Base-by-base conservation (phyloP, 2,329 filamentous ascomycete genomes). In the Ophiostoma triangulosporum region DNA sequence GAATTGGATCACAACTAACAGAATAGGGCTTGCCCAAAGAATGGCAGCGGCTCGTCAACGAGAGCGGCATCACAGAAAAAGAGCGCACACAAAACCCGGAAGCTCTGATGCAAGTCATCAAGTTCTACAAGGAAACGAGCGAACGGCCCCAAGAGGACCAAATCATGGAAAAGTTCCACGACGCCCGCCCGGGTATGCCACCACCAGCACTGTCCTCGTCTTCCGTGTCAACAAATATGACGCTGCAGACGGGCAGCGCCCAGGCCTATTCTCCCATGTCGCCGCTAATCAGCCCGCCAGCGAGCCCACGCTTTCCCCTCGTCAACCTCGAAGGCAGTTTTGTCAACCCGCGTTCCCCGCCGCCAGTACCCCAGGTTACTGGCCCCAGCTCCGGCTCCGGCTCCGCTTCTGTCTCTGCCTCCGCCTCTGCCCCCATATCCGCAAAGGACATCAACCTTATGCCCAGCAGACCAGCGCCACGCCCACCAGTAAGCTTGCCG, bases 61-160 rank as follows among this genome's bases (percentile, higher is more conserved):
- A 95, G 68, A 95, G 88, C 68, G 93, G 93, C 59, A 96, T 98
- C 63, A 87, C 90, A 27, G 89, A 95, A 70, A 90, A 93, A 70
- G 93, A 97, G 67, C 86, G 94, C 68, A 87, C 91, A 66, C 86
- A 95, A 68, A 89, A 97, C 64, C 93, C 93, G 3, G 89, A 97
- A 68, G 90, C 91, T 56, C 89, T 96, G 70, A 84, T 94, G 64
- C 87, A 97, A 67, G 93, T 98, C 62, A 84, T 98, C 69, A 87
- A 85, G 56, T 97, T 97, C 67, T 97, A 95, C 75, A 94, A 96
- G 68, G 91, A 95, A 70, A 95, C 88, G 59, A 85, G 87, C 26
- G 88, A 91, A 61, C 76, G 74, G 61, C 81, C 80, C 56, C 80
- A 82, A 57, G 88, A 96, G 65, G 88, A 95, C 64, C 86, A 87